phyloP scores from a whole-genome alignment of 352 stramenopile genomes.

The Globisporangium parvum region DNA sequence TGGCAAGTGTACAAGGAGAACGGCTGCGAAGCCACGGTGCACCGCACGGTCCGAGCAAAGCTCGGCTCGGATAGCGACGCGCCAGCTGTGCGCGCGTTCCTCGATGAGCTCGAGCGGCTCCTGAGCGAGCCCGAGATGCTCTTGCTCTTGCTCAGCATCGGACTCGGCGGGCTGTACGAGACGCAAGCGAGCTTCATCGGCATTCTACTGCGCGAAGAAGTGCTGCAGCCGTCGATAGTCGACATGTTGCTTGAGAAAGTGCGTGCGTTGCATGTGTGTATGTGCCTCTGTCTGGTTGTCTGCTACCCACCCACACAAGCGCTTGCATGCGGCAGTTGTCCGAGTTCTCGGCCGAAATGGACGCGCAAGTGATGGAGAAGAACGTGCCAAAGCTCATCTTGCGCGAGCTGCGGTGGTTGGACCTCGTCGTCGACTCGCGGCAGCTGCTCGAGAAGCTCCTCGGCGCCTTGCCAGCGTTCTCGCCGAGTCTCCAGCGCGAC shows the following conservation, averaged over 20 bases:
- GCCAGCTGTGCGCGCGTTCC: slow-evolving; percentile 19
- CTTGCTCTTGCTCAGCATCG: slow-evolving; percentile 43
- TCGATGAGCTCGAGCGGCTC: slow-evolving; percentile 32
- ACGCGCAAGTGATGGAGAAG: slow-evolving; percentile 32
- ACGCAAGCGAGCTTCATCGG: slow-evolving; percentile 48
- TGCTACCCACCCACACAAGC: neutral
- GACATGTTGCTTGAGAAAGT: slow-evolving; percentile 52
- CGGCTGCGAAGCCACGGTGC: slow-evolving; percentile 29
- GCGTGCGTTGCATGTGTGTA: neutral
- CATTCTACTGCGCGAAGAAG: slow-evolving; percentile 44
- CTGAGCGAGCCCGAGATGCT: slow-evolving; percentile 31
- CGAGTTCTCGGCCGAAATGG: slow-evolving; percentile 34
- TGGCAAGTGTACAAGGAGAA: slow-evolving; percentile 46
- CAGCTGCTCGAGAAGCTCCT: slow-evolving; percentile 52
- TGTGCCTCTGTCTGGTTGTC: neutral
- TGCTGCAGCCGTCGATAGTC: slow-evolving; percentile 34
- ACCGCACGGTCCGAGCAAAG: slow-evolving; percentile 23
- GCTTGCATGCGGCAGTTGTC: slow-evolving; percentile 22
- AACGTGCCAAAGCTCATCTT: slow-evolving; percentile 59
- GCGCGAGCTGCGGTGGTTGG: slow-evolving; percentile 58
- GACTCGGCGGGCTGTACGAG: slow-evolving; percentile 32
- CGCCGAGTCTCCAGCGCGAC: slow-evolving; percentile 40
- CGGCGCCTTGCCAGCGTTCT: slow-evolving; percentile 34
- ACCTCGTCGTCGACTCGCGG: slow-evolving; percentile 34
- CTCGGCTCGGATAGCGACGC: slow-evolving; percentile 19